Base-by-base conservation (phyloP, 208 protist genomes). In the Lotmaria passim region DNA sequence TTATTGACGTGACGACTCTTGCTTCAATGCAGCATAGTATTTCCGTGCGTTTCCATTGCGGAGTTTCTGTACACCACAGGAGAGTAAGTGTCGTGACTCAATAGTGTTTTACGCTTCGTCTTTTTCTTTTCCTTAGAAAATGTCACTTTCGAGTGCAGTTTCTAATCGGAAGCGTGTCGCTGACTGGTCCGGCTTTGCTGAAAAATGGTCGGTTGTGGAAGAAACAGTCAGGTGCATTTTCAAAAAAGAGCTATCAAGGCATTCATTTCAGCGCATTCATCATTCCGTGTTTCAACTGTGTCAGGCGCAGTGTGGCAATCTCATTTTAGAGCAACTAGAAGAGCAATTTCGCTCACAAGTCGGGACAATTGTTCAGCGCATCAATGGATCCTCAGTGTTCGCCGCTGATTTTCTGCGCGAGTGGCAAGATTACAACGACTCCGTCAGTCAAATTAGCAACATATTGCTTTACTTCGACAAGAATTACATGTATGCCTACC, bases 251-350 rank as follows among this genome's bases (percentile, higher is more conserved):
- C 59, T 73, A 0, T 87, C 77, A 0, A 56, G 51, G 11, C 81
- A 89, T 63, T 95, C 90, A 17, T 93, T 93, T 72, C 90, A 95
- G 72, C 68, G 66, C 44, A 81, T 90, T 60, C 84, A 95, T 69
- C 87, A 95, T 36, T 76, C 83, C 26, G 81, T 91, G 50, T 93
- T 91, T 75, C 75, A 82, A 30, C 41, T 95, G 7, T 93, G 85
- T n/a, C 82, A 90, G 30, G 48, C 68, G 21, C 77, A 87, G 51
- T 64, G 66, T 24, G 82, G 85, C 24, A 62, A 47, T 14, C 19
- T 64, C 38, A 60, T 95, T 26, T 58, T 90, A 41, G 71, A 85
- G 21, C 56, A 68, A 2, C 17, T 95, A 14, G 68, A 82, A 30
- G 69, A 82, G 10, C 60, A 80, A 26, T 68, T 95, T 60, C 50